phyloP scores from a whole-genome alignment of 1,284 basidiomycete species.

The Trametes pubescens region DNA sequence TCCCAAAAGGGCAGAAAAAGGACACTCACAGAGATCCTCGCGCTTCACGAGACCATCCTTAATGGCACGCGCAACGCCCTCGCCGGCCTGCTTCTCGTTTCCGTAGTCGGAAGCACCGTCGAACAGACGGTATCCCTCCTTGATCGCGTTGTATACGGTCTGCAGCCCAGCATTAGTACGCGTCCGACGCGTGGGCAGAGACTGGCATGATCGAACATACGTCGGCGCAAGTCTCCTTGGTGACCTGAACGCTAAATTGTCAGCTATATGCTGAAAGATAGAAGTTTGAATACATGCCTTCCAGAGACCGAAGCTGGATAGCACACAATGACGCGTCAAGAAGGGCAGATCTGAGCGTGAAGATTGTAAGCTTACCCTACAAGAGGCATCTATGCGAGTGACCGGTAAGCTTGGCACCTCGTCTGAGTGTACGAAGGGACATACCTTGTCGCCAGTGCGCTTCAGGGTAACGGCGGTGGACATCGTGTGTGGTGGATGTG shows the following conservation, averaged over 20 bases:
- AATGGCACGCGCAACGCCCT: conserved; percentile 78
- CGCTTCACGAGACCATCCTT: conserved; percentile 76
- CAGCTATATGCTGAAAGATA: conserved; percentile 6
- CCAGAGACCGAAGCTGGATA: conserved; percentile 71
- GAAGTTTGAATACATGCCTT: conserved; percentile 50
- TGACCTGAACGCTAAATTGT: conserved; percentile 51
- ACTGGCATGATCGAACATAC: conserved; percentile 45
- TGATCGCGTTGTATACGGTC: conserved; percentile 77
- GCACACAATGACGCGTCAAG: conserved; percentile 13
- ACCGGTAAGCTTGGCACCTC: conserved; percentile 16
- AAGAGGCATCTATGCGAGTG: conserved; percentile 59
- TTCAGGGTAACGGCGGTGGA: conserved; percentile 58
- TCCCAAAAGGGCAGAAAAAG: not conserved
- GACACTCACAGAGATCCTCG: conserved; percentile 77
- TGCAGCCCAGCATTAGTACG: conserved; percentile 32
- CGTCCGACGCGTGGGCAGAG: not conserved
- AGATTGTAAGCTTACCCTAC: conserved; percentile 55
- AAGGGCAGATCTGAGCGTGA: not conserved
- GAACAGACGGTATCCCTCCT: conserved; percentile 81
- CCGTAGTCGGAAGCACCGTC: conserved; percentile 86
- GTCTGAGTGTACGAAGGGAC: conserved; percentile 15
- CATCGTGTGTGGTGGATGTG: conserved; percentile 46
- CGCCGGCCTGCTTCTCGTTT: conserved; percentile 90
- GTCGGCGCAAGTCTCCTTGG: conserved; percentile 64
- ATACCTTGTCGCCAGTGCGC: conserved; percentile 67